phyloP scores from a whole-genome alignment of 1,139 yeast genomes.

The Yamadazyma kanchanaburiensis region DNA sequence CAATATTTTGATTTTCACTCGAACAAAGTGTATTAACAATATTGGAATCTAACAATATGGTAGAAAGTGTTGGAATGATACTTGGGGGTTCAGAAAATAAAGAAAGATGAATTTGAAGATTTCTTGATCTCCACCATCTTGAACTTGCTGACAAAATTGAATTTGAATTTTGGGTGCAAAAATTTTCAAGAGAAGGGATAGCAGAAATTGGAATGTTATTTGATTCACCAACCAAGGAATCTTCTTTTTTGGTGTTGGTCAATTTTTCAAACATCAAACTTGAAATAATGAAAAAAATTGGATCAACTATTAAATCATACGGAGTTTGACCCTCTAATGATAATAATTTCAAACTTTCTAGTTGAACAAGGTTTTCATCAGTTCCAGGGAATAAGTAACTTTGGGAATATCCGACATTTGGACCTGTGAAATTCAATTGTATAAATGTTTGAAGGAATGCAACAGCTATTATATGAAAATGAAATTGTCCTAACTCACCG shows the following conservation, averaged over 20 bases:
- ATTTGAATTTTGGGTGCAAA: not conserved
- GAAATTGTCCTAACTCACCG: slow-evolving; percentile 16
- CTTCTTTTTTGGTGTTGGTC: slow-evolving; percentile 26
- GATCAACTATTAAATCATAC: slow-evolving; percentile 56
- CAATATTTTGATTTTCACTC: slow-evolving; percentile 19
- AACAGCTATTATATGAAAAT: slow-evolving; percentile 44
- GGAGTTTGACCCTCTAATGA: slow-evolving; percentile 61
- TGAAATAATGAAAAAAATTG: slow-evolving; percentile 49
- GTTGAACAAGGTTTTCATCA: slow-evolving; percentile 26
- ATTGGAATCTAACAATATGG: slow-evolving; percentile 32
- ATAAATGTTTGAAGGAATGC: slow-evolving; percentile 65
- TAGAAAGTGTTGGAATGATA: slow-evolving; percentile 38
- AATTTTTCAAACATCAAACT: slow-evolving; percentile 50
- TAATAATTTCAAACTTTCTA: slow-evolving; percentile 36
- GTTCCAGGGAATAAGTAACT: slow-evolving; percentile 29
- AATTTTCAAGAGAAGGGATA: slow-evolving; percentile 7
- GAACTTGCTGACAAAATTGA: slow-evolving; percentile 43
- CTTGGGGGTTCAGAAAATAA: slow-evolving; percentile 58
- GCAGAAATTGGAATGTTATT: slow-evolving; percentile 18
- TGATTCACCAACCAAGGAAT: slow-evolving; percentile 25
- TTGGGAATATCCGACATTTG: slow-evolving; percentile 44
- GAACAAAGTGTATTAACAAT: slow-evolving; percentile 30
- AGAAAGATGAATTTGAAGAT: slow-evolving; percentile 59
- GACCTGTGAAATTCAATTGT: slow-evolving; percentile 85
- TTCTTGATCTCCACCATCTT: slow-evolving; percentile 74